Evolutionary conservation across 208 protist genomes (phyloP).

Genomic region (Vickermania ingenoplastis): DNA sequence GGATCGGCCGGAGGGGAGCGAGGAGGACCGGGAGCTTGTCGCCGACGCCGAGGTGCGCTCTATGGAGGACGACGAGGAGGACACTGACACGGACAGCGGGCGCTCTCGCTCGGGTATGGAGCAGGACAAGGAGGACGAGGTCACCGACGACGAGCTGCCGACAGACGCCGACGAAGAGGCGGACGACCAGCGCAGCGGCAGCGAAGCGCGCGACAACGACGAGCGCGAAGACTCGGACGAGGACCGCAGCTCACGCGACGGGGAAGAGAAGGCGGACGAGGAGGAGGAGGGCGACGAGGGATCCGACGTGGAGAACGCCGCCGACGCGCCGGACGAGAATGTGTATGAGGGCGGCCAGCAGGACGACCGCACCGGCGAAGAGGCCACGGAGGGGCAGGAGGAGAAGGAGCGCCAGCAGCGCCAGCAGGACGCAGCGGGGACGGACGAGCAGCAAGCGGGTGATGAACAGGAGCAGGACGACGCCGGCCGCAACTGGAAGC

Average conservation of each 20-base stretch:
- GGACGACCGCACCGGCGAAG: conserved; percentile 72
- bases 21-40: conserved; percentile 23
- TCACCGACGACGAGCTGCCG: conserved; percentile 12
- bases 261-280: conserved; percentile 28
- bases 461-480: conserved; percentile 77
- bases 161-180: conserved; percentile 18
- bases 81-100: conserved; percentile 28
- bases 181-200: conserved; percentile 13
- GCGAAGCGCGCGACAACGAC: conserved; percentile 24
- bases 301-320: conserved; percentile 24
- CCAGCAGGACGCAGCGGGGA: conserved; percentile 24
- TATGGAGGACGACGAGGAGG: conserved; percentile 17
- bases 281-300: conserved; percentile 20
- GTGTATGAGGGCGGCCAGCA: conserved; percentile 73
- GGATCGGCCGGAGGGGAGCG: conserved; percentile 9
- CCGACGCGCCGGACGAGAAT: conserved; percentile 61
- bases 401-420: conserved; percentile 44
- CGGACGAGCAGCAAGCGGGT: conserved; percentile 66
- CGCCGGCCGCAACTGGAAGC: conserved; percentile 72
- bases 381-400: conserved; percentile 54
- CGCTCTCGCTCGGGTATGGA: conserved; percentile 13
- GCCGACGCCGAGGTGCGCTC: conserved; percentile 14
- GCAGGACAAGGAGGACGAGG: conserved; percentile 11
- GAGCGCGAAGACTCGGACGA: conserved; percentile 11
- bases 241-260: conserved; percentile 18